phyloP scores from a whole-genome alignment of 1,139 yeast species.

The Arxiozyma telluris region DNA sequence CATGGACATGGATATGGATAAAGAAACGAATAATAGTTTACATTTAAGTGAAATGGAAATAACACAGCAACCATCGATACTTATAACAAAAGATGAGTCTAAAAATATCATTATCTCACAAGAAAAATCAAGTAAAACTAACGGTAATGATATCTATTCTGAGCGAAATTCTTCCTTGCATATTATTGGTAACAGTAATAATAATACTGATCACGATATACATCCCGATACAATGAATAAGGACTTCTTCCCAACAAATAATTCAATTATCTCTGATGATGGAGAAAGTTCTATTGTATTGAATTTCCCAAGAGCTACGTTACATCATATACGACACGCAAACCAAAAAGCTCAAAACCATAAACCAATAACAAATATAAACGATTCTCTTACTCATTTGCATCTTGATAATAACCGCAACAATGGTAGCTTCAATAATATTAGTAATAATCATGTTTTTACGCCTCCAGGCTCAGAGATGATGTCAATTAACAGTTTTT shows the following conservation, averaged over 20 bases:
- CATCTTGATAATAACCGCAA: background rate
- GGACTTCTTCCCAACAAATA: background rate
- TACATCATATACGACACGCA: slow-evolving; percentile 1
- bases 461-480: slow-evolving; percentile 17
- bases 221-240: background rate
- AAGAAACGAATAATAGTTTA: background rate
- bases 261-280: slow-evolving; percentile 4
- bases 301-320: slow-evolving; percentile 12
- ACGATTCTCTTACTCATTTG: background rate
- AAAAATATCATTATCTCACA: background rate
- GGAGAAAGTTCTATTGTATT: slow-evolving; percentile 19
- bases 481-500: slow-evolving; percentile 15
- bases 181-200: too few relatives aligned
- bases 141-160: too few relatives aligned
- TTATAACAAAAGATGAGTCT: background rate
- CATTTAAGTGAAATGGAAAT: too few relatives aligned
- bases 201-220: too few relatives aligned
- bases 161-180: background rate
- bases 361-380: background rate
- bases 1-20: background rate
- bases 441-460: slow-evolving; percentile 4
- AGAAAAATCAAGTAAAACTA: background rate
- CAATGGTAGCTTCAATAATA: background rate
- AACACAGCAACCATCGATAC: background rate
- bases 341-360: background rate